phyloP scores from a whole-genome alignment of 306 rosid genomes.

The cucumber (Cucumis sativus) region DNA sequence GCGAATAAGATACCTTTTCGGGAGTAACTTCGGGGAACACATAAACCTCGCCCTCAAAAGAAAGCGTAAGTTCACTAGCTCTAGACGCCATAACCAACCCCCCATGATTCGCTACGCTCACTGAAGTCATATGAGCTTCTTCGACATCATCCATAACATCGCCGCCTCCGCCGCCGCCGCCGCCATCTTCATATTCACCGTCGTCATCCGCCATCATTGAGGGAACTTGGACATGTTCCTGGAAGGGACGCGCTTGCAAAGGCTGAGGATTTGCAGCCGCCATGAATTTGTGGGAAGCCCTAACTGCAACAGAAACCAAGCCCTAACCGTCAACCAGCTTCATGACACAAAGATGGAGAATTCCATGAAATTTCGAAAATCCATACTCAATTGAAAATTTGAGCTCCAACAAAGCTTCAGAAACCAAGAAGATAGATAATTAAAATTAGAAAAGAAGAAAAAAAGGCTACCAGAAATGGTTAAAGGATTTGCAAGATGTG shows the following conservation, averaged over 20 bases:
- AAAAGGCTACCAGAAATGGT: slow-evolving; percentile 15
- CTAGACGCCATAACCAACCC: slow-evolving; percentile 39
- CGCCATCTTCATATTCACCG: slow-evolving; percentile 32
- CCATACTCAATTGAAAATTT: slow-evolving; percentile 2
- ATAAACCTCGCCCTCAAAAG: slow-evolving; percentile 93
- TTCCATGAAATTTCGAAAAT: not conserved
- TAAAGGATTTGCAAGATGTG: slow-evolving; percentile 18
- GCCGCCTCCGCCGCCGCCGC: slow-evolving; percentile 19
- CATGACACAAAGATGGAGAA: slow-evolving; percentile 14
- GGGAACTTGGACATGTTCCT: slow-evolving; percentile 26
- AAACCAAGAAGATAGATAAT: slow-evolving; percentile 3
- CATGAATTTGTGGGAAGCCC: slow-evolving; percentile 26
- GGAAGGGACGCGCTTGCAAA: slow-evolving; percentile 44
- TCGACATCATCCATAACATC: slow-evolving; percentile 59
- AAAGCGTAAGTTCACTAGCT: slow-evolving; percentile 88
- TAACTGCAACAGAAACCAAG: slow-evolving; percentile 18
- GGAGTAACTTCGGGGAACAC: slow-evolving; percentile 86
- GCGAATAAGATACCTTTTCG: slow-evolving; percentile 42
- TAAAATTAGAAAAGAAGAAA: not conserved
- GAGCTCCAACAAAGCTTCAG: slow-evolving; percentile 22
- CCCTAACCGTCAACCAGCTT: slow-evolving; percentile 37
- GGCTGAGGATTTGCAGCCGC: slow-evolving; percentile 65
- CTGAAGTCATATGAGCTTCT: slow-evolving; percentile 32
- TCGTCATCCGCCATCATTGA: slow-evolving; percentile 32
- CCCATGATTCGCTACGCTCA: slow-evolving; percentile 33